phyloP scores from a whole-genome alignment of 495 filamentous ascomycete genomes.

The Aspergillus funiculosus region DNA sequence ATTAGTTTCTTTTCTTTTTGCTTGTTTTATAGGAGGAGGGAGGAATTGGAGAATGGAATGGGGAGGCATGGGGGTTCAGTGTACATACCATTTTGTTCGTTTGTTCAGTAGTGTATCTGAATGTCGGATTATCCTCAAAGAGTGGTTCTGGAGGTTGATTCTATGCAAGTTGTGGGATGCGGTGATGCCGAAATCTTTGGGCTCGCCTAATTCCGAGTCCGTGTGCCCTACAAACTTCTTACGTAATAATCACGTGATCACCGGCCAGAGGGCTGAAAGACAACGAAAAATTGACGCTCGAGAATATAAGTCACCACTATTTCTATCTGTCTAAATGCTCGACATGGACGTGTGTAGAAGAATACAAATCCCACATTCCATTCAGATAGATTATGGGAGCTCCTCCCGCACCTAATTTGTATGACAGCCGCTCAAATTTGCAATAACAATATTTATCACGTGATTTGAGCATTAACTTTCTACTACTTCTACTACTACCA shows the following conservation, averaged over 20 bases:
- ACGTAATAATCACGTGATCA: constrained; percentile 9
- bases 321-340: no score
- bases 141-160: constrained; percentile 32
- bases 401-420: no score
- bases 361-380: no score
- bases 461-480: no score
- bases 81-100: constrained; percentile 41
- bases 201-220: constrained; percentile 27
- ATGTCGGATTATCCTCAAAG: constrained; percentile 63
- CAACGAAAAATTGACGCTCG: no score
- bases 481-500: no score
- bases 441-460: no score
- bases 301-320: no score
- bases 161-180: constrained; percentile 22
- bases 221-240: constrained; percentile 39
- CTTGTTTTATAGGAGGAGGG: background rate
- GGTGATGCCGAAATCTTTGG: constrained; percentile 22
- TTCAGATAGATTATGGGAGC: background rate
- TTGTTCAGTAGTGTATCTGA: constrained; percentile 22
- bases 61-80: background rate
- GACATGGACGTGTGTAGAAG: no score
- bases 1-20: no score
- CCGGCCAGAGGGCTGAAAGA: background rate
- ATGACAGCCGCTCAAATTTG: no score
- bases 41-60: background rate